Evolutionary conservation across 768 basidiomycete genomes (phyloP).

Genomic region (Ephemerocybe angulata): DNA sequence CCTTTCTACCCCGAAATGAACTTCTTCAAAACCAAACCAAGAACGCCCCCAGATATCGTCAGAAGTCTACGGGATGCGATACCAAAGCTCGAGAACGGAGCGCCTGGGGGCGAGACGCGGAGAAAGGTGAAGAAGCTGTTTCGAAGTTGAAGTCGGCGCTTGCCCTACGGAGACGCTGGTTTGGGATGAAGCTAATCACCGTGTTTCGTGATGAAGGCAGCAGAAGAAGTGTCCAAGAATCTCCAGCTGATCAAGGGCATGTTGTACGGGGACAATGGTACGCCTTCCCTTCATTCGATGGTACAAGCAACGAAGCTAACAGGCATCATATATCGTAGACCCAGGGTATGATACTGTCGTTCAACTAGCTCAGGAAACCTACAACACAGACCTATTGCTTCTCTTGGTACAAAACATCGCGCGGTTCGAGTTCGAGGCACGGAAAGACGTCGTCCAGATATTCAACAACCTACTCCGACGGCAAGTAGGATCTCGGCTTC

Average conservation of each 20-base stretch:
- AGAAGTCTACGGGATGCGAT: conserved; percentile 77
- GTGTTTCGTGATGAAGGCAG: conserved; percentile 49
- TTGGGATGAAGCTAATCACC: neutral
- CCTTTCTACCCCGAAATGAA: conserved; percentile 55
- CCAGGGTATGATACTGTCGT: conserved; percentile 65
- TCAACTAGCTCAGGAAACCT: conserved; percentile 94
- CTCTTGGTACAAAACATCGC: conserved; percentile 77
- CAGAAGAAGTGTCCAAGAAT: conserved; percentile 86
- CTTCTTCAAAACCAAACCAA: conserved; percentile 90
- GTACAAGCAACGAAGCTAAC: neutral
- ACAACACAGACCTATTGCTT: conserved; percentile 83
- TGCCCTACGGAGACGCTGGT: neutral
- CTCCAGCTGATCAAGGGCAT: conserved; percentile 87
- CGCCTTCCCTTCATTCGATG: conserved; percentile 18
- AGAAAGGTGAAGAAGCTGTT: conserved; percentile 58
- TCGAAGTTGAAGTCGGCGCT: neutral
- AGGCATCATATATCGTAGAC: neutral
- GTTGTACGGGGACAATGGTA: conserved; percentile 86
- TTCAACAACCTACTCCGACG: conserved; percentile 86
- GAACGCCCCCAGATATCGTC: conserved; percentile 86
- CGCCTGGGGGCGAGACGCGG: conserved; percentile 72
- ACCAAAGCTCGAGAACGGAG: conserved; percentile 67
- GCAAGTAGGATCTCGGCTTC: conserved; percentile 90
- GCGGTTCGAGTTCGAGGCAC: conserved; percentile 90
- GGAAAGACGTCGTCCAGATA: conserved; percentile 81